A percentile compares a stretch with the other conserved stretches of the same genome.
phyloP scores from a whole-genome alignment of 1,284 basidiomycete genomes.

The Gomphus sp. region DNA sequence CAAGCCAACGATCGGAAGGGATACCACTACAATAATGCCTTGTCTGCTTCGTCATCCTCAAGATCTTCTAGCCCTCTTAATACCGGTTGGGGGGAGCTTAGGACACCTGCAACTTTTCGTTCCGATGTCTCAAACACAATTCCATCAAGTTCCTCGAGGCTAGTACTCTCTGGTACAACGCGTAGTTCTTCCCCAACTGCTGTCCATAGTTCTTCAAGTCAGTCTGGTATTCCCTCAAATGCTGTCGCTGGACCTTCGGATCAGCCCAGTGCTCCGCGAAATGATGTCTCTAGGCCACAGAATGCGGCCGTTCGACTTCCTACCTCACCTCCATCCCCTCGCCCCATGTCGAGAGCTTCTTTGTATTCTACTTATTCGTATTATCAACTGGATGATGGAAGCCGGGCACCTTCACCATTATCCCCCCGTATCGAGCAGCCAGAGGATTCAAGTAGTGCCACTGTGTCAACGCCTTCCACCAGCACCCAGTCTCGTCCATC shows the following conservation, averaged over 20 bases:
- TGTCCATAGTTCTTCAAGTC: no score
- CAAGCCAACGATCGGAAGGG: background rate
- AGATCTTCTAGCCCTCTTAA: background rate
- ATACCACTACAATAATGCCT: background rate
- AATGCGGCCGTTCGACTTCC: slow-evolving; percentile 13
- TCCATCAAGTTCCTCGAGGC: background rate
- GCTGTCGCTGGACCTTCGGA: background rate
- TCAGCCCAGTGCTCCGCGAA: background rate
- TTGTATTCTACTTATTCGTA: slow-evolving; percentile 60
- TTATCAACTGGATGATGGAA: slow-evolving; percentile 43
- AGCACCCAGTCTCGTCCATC: slow-evolving; percentile 14
- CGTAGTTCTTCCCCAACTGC: background rate
- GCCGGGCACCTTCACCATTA: slow-evolving; percentile 25
- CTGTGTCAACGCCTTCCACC: background rate
- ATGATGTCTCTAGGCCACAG: no score
- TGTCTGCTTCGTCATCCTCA: background rate
- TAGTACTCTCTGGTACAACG: background rate
- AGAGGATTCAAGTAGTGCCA: background rate
- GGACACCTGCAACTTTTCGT: background rate
- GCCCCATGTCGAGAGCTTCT: slow-evolving; percentile 35
- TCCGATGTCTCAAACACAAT: background rate
- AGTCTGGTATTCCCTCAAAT: background rate
- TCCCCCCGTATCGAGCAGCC: slow-evolving; percentile 3
- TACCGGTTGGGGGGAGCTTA: background rate
- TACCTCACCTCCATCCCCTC: slow-evolving; percentile 22